These are phyloP conservation scores for Halteria grandinella DNA, from an alignment of 73 alveolate genomes.

Conservation along the genomic window DNA sequence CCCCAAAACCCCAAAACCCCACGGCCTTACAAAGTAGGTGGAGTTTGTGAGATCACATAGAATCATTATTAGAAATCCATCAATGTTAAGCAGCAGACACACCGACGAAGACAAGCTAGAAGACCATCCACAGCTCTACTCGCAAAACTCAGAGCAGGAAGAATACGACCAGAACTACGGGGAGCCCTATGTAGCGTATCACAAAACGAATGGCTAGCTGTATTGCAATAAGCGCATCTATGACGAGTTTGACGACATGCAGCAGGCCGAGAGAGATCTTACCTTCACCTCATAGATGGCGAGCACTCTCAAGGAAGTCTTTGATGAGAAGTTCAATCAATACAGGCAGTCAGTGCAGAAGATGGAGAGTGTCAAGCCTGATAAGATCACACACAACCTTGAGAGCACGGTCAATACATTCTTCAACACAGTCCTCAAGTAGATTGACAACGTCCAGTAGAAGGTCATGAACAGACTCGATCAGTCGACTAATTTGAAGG, in stretches of 20 bases:
- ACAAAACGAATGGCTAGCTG: background rate
- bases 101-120: no score
- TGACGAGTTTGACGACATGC: slow-evolving; percentile 19
- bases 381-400: background rate
- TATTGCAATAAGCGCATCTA: slow-evolving; percentile 38
- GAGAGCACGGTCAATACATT: slow-evolving; percentile 25
- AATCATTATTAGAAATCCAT: no score
- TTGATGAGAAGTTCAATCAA: slow-evolving; percentile 24
- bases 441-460: background rate
- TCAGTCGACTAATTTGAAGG: slow-evolving; percentile 24
- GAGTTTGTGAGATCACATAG: no score
- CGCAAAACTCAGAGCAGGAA: slow-evolving; percentile 27
- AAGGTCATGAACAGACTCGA: background rate
- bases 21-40: no score
- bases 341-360: slow-evolving; percentile 13
- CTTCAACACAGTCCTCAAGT: slow-evolving; percentile 6
- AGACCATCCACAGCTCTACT: no score
- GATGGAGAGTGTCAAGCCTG: slow-evolving; percentile 33
- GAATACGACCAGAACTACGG: slow-evolving; percentile 5
- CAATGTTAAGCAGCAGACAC: no score
- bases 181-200: slow-evolving; percentile 37
- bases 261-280: background rate
- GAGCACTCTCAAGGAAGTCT: slow-evolving; percentile 4
- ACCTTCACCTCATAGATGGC: slow-evolving; percentile 51
- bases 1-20: no score